Base-by-base conservation (phyloP, 306 rosid species). In the Citrullus mucosospermus region DNA sequence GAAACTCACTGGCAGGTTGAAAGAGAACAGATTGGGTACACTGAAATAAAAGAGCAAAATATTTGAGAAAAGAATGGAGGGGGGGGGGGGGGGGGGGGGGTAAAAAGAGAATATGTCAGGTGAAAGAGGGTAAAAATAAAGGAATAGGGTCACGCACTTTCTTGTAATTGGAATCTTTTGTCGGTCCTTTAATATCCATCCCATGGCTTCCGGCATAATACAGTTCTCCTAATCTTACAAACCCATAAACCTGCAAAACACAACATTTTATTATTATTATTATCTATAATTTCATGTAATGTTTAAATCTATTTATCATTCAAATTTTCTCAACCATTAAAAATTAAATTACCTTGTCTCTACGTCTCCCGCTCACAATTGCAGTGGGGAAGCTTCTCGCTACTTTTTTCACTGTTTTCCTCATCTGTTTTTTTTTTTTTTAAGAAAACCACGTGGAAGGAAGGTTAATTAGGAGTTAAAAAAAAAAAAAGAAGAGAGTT, bases 151-250 rank as follows among this genome's bases (percentile, higher is more conserved):
- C 59, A 84, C 97, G 85, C 77, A 92, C 98, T 83, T 86, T 82
- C 78, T 79, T 86, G 88, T 83, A 78, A 87, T 89, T 87, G 80
- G 91, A 84, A 76, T 82, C 86, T 84, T 79, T 89, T 78, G 95
- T 86, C 46, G 98, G 98, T 13, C 97, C 98, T 82, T 88, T 83
- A 74, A 94, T 94, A 77, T 94, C 98, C 98, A 94, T 94, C 34
- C 98, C 98, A 88, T 94, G 98, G 87, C 98, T 94, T 73, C 98
- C 98, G 30, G 98, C 98, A 82, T 94, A 94, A 84, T 92, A 94
- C 59, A 94, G 78, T 82, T 94, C 98, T 54, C 92, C 93, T 87
- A 94, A 80, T 7, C 86, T 89, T 78, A 94, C 96, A 81, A 94
- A 94, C 44, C 81, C 86, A 83, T 88, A 94, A 12, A 94, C 97